A percentile compares a stretch with the other conserved stretches of the same genome.
Conservation (phyloP, 2,329 filamentous ascomycete species). For the Atkinsonella hypoxylon region DNA sequence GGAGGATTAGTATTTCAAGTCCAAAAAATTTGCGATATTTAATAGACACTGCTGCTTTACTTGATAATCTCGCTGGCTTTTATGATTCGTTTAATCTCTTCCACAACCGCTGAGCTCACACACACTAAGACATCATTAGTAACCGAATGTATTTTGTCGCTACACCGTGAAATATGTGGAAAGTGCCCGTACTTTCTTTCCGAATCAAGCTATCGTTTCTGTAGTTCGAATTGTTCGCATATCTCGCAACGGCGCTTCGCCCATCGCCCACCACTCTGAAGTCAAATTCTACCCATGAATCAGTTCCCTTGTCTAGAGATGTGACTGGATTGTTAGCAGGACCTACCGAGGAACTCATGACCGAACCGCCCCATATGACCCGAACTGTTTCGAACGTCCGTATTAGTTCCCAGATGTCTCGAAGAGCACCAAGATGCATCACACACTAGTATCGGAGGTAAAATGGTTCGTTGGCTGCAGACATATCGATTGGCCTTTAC, state of each 20-base stretch:
- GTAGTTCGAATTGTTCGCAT: slow-evolving; percentile 99
- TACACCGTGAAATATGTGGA: neutral
- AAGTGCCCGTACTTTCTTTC: slow-evolving; percentile 73
- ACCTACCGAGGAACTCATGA: slow-evolving; percentile 85
- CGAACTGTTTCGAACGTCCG: slow-evolving; percentile 48
- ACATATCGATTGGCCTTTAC: slow-evolving; percentile 30
- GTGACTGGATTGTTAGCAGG: neutral
- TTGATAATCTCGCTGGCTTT: slow-evolving; percentile 96
- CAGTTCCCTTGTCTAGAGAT: neutral
- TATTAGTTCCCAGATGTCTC: slow-evolving; percentile 1
- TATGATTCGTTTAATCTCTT: slow-evolving; percentile 95
- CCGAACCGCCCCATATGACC: slow-evolving; percentile 95
- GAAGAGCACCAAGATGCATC: slow-evolving; percentile 1
- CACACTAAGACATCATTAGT: slow-evolving; percentile 54
- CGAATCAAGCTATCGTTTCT: slow-evolving; percentile 96
- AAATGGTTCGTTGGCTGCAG: slow-evolving; percentile 67
- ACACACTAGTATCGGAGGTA: slow-evolving; percentile 96
- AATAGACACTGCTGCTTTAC: slow-evolving; percentile 34
- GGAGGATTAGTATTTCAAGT: neutral
- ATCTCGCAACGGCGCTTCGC: slow-evolving; percentile 83
- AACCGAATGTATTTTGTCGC: neutral
- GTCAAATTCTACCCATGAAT: slow-evolving; percentile 67
- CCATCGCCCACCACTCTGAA: slow-evolving; percentile 88
- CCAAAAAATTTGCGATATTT: no score
- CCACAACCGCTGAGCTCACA: slow-evolving; percentile 78